phyloP scores from a whole-genome alignment of 2,329 filamentous ascomycete species.

The Alternaria sp. region DNA sequence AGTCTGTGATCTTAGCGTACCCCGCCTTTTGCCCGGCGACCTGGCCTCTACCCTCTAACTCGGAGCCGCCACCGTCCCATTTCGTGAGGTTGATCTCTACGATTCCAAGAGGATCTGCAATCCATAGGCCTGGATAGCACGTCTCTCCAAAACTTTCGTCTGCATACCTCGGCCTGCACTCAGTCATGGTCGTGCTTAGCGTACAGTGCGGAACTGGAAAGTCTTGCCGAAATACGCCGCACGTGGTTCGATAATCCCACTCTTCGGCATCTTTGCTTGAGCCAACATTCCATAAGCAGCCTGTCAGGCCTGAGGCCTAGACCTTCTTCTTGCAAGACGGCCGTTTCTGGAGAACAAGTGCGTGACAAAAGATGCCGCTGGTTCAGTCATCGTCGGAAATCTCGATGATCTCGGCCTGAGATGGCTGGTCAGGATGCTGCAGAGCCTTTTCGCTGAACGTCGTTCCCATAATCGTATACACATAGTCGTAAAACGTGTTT shows the following conservation, averaged over 20 bases:
- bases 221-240: slow-evolving; percentile 12
- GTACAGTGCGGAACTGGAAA: neutral
- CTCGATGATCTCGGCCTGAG: slow-evolving; percentile 35
- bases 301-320: slow-evolving; percentile 2
- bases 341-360: neutral
- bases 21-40: slow-evolving; percentile 1
- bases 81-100: neutral
- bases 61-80: neutral
- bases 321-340: neutral
- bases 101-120: neutral
- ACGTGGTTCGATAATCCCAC: slow-evolving; percentile 1
- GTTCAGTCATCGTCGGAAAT: slow-evolving; percentile 34
- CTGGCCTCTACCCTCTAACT: neutral
- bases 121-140: neutral
- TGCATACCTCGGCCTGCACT: neutral
- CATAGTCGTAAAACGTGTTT: slow-evolving; percentile 33
- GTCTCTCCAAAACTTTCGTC: neutral
- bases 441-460: slow-evolving; percentile 34
- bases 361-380: neutral
- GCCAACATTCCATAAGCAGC: neutral
- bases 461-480: slow-evolving; percentile 28
- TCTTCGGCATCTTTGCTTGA: slow-evolving; percentile 1
- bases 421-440: slow-evolving; percentile 24
- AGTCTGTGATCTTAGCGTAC: slow-evolving; percentile 1
- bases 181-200: neutral